Conservation (phyloP, 768 basidiomycete species). For the Kwoniella sp. region DNA sequence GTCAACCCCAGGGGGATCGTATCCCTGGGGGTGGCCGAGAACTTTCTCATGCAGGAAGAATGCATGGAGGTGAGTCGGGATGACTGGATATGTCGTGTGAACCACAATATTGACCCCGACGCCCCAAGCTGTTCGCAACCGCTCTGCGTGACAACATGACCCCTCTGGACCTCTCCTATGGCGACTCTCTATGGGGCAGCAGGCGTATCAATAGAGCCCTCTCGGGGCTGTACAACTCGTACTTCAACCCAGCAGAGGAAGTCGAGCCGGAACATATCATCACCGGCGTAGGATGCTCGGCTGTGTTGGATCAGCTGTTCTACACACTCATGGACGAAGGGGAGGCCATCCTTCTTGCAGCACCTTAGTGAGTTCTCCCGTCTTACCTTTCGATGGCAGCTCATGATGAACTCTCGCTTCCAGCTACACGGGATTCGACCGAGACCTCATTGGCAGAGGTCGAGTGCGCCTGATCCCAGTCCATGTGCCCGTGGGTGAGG, state of each 20-base stretch:
- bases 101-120: no score
- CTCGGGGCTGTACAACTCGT: slow-evolving; percentile 37
- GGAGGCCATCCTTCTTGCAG: slow-evolving; percentile 42
- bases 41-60: slow-evolving; percentile 43
- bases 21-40: slow-evolving; percentile 45
- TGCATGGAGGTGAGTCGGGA: slow-evolving; percentile 28
- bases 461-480: slow-evolving; percentile 32
- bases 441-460: slow-evolving; percentile 36
- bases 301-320: slow-evolving; percentile 44
- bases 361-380: slow-evolving; percentile 33
- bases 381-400: neutral
- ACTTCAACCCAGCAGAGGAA: slow-evolving; percentile 24
- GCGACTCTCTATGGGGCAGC: slow-evolving; percentile 46
- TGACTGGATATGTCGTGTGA: neutral
- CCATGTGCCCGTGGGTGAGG: slow-evolving; percentile 23
- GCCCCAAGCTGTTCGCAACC: slow-evolving; percentile 36
- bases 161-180: slow-evolving; percentile 39
- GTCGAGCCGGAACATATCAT: slow-evolving; percentile 37
- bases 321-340: slow-evolving; percentile 44
- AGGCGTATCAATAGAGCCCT: slow-evolving; percentile 40
- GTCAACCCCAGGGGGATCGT: slow-evolving; percentile 46
- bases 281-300: slow-evolving; percentile 36
- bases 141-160: slow-evolving; percentile 31
- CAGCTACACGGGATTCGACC: slow-evolving; percentile 42
- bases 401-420: neutral